phyloP scores from a whole-genome alignment of 148 eudicot species.

The Chenopodium formosanum region DNA sequence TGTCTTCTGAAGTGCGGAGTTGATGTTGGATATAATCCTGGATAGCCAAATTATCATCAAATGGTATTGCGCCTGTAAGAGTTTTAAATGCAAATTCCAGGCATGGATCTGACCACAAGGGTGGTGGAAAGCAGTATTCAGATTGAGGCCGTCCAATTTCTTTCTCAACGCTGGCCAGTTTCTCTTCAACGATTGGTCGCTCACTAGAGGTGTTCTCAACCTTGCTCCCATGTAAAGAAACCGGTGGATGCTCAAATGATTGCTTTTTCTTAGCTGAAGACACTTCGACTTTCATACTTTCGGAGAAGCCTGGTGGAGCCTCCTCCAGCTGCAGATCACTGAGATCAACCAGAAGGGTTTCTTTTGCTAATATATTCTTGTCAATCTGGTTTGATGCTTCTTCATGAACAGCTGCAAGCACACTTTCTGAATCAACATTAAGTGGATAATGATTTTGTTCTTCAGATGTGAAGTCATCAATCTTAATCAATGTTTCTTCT shows the following conservation, averaged over 20 bases:
- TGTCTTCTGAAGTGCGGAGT: conserved; percentile 30
- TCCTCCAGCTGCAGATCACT: conserved; percentile 11
- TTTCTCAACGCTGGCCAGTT: conserved; percentile 11
- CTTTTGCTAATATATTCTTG: neutral
- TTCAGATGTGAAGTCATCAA: neutral
- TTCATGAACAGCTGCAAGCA: neutral
- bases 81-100: conserved; percentile 79
- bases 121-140: conserved; percentile 37
- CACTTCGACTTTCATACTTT: neutral
- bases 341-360: neutral
- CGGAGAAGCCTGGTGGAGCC: conserved; percentile 21
- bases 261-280: conserved; percentile 12
- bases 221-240: neutral
- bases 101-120: conserved; percentile 72
- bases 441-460: neutral
- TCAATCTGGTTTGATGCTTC: neutral
- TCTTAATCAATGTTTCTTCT: conserved; percentile 10
- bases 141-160: conserved; percentile 23
- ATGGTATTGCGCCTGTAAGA: conserved; percentile 72
- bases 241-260: conserved; percentile 10
- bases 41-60: conserved; percentile 53
- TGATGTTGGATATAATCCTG: conserved; percentile 48
- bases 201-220: conserved; percentile 6
- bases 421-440: neutral
- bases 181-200: conserved; percentile 25